Evolutionary conservation across 2,329 filamentous ascomycete species (phyloP).

Genomic region (Truncatella angustata): DNA sequence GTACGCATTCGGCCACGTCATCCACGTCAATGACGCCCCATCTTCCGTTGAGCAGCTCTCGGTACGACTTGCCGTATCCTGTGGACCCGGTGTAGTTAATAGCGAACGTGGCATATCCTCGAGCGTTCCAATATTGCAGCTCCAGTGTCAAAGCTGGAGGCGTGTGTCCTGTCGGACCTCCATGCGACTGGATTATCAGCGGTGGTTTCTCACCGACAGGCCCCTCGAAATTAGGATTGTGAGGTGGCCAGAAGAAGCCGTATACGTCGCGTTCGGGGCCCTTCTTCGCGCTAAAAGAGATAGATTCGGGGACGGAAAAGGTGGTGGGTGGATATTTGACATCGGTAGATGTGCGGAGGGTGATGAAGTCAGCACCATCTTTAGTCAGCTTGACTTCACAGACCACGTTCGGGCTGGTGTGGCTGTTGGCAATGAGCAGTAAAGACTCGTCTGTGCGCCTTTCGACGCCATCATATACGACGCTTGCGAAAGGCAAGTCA

Average conservation of each 20-base stretch:
- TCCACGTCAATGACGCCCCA: slow-evolving; percentile 52
- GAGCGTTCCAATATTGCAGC: slow-evolving; percentile 51
- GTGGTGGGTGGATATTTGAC: slow-evolving; percentile 25
- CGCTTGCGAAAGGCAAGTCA: slow-evolving; percentile 29
- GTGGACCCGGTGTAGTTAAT: slow-evolving; percentile 54
- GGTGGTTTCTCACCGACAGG: slow-evolving; percentile 41
- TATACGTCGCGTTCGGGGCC: slow-evolving; percentile 32
- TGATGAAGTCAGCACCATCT: slow-evolving; percentile 17
- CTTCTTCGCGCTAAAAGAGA: slow-evolving; percentile 24
- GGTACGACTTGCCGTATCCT: slow-evolving; percentile 49
- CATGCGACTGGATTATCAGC: slow-evolving; percentile 48
- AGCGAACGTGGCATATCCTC: slow-evolving; percentile 49
- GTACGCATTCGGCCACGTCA: slow-evolving; percentile 46
- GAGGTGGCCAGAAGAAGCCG: slow-evolving; percentile 48
- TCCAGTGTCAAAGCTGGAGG: slow-evolving; percentile 41
- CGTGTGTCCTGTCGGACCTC: slow-evolving; percentile 46
- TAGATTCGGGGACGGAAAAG: slow-evolving; percentile 36
- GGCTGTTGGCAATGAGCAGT: slow-evolving; percentile 36
- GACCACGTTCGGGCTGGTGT: slow-evolving; percentile 27
- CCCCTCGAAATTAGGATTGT: slow-evolving; percentile 40
- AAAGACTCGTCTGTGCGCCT: slow-evolving; percentile 33
- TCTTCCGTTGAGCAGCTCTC: slow-evolving; percentile 44
- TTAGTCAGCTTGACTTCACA: slow-evolving; percentile 33
- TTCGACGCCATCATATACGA: slow-evolving; percentile 33
- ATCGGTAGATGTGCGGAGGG: slow-evolving; percentile 33